Base-by-base conservation (phyloP, 1,284 basidiomycete genomes). In the Malassezia cuniculi region DNA sequence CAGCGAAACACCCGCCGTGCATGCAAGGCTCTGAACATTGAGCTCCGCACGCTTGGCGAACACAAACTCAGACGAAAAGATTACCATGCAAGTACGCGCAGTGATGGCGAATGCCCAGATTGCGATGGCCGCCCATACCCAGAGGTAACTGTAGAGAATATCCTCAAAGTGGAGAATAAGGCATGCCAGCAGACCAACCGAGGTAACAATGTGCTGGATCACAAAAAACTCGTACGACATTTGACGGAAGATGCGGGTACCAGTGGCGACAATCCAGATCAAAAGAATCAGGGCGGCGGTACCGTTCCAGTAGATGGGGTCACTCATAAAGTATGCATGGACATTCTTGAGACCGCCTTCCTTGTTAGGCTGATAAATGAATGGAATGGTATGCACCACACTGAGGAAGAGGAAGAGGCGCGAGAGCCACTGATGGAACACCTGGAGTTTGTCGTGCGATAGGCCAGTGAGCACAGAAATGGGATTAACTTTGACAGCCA, bases 351-450 rank as follows among this genome's bases (percentile, higher is more conserved):
- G 34, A 9, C 59, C 59, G 7, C 39, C 41, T 9, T 62, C 55
- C 7, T 41, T 35, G 8, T 55, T 31, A 11, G 59, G 57, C 28
- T 56, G 49, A 12, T 45, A 33, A 27, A 64, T 49, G 27, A 64
- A 60, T 0, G 57, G 55, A 21, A 60, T 39, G 16, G 47, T 45
- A 32, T 64, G 60, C 10, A 64, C 44, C 18, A 50, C 36, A n/a
- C 52, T 39, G 18, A 64, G 44, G 42, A 59, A 53, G 3, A 64
- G 41, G 35, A 54, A 44, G 20, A 64, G 47, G 11, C 57, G 41
- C 9, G 49, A 54, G 3, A 53, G 39, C 47, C 57, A 62, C 31
- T 60, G 57, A 33, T 64, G 60, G 33, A 53, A 64, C n/a, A 62
- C 39, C 34, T 60, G 54, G n/a, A 62, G 46, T 9, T 46, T 39